Percentiles rank a stretch among this genome's conserved stretches.
Conservation (phyloP, 768 basidiomycete genomes). For the Lenzites betulinus region DNA sequence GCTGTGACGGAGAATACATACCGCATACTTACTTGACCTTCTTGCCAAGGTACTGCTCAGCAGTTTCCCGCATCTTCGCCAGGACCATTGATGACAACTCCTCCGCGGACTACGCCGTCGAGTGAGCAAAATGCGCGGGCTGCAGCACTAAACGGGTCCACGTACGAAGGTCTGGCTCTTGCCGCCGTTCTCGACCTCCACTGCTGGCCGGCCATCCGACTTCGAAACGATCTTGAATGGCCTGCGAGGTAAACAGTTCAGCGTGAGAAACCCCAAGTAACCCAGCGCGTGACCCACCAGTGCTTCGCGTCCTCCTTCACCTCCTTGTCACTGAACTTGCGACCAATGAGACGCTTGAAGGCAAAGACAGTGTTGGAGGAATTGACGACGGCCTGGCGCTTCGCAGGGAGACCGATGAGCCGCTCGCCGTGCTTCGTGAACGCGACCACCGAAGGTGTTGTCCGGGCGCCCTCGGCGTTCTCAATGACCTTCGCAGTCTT, state of each 20-base stretch:
- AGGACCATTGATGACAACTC: constrained; percentile 88
- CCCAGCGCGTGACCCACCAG: constrained; percentile 50
- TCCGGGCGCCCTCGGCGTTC: constrained; percentile 96
- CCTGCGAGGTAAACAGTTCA: constrained; percentile 41
- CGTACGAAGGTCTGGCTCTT: constrained; percentile 81
- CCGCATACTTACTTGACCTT: constrained; percentile 78
- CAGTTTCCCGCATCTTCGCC: constrained; percentile 94
- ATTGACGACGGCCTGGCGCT: constrained; percentile 98
- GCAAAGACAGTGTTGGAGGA: constrained; percentile 90
- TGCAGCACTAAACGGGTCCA: constrained; percentile 17
- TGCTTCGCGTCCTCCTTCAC: constrained; percentile 89
- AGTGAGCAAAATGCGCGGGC: background rate
- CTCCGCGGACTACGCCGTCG: constrained; percentile 65
- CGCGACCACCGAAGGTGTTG: constrained; percentile 97
- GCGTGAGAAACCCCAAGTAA: background rate
- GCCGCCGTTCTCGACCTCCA: constrained; percentile 83
- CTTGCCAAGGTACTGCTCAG: constrained; percentile 91
- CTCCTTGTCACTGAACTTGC: constrained; percentile 90
- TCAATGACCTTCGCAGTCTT: constrained; percentile 94
- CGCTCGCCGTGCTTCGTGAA: constrained; percentile 99
- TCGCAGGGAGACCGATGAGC: constrained; percentile 92
- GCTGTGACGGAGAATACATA: background rate
- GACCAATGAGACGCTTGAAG: constrained; percentile 93
- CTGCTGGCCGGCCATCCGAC: constrained; percentile 73
- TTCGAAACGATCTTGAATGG: constrained; percentile 79